phyloP scores from a whole-genome alignment of 257 asterid species.

The Fraxinus quadrangulata region DNA sequence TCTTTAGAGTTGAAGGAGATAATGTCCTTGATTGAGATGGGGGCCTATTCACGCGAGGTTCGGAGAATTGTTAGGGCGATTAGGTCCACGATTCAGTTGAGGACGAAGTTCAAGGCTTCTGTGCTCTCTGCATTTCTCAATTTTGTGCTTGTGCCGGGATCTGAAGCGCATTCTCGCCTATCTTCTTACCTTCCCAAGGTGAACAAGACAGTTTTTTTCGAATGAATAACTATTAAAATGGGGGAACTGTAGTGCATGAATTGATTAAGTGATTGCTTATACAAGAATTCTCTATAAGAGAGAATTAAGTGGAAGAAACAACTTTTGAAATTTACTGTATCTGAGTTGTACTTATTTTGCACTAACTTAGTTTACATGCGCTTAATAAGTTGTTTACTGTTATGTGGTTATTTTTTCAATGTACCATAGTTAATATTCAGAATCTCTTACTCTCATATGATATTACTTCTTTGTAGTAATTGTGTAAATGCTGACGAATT shows the following conservation, averaged over 20 bases:
- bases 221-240: background rate
- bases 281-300: background rate
- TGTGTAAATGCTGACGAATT: background rate
- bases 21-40: constrained; percentile 71
- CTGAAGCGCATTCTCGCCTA: constrained; percentile 64
- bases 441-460: background rate
- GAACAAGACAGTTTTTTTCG: constrained; percentile 13
- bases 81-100: constrained; percentile 65
- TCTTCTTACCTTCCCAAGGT: constrained; percentile 72
- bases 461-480: background rate
- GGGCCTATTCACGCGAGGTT: constrained; percentile 75
- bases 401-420: background rate
- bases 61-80: constrained; percentile 72
- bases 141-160: constrained; percentile 63
- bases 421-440: background rate
- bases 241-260: background rate
- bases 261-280: background rate
- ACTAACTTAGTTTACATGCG: background rate
- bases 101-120: constrained; percentile 69
- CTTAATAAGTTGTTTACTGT: background rate
- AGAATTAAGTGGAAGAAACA: background rate
- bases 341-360: constrained; percentile 5
- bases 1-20: constrained; percentile 75
- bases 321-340: background rate
- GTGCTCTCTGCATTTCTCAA: constrained; percentile 60